Base-by-base conservation (phyloP, 495 filamentous ascomycete species). In the Parmelia sp. region DNA sequence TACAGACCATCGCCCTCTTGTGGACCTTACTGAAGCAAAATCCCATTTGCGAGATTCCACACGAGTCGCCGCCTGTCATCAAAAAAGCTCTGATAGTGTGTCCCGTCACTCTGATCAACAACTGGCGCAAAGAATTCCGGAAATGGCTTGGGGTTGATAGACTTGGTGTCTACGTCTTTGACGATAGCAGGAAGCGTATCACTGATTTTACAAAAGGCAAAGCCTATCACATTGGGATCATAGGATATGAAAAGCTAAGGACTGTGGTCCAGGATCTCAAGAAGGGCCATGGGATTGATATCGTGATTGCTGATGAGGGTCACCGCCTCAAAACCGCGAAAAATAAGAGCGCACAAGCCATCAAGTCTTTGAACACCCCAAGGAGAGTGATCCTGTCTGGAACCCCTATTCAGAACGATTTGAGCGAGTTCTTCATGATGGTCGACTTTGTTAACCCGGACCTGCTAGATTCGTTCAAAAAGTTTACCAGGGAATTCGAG, bases 1-100 rank as follows among this genome's bases (percentile, higher is more conserved):
- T 92, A 44, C 89, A 91, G 73, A 91, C 88, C 0, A 92, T 93
- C 63, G 79, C 90, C 0, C 72, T 93, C 35, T 67, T 93, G 29
- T 93, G 89, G 89, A 93, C 89, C 3, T 74, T 93, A 40, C 69
- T 93, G 57, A 92, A 91, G 74, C 89, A 93, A 73, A 92, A 88
- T 69, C 89, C 89, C 0, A 77, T 91, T 12, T 81, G 85, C 65
- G 80, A 82, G 44, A 81, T 78, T 49, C 58, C 73, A 12, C 27
- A 23, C 56, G 53, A 57, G 27, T 21, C 61, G 39, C 70, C 74
- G 14, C 84, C 86, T 6, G 86, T 90, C 0, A 80, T 92, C 45
- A 89, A 86, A 69, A 92, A 92, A 68, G 89, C 88, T 1, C 72
- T 93, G 27, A 90, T 93, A 65, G 90, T 93, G 4, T 93, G 89